phyloP scores from a whole-genome alignment of 2,329 filamentous ascomycete genomes.

The Escovopsis sp. region DNA sequence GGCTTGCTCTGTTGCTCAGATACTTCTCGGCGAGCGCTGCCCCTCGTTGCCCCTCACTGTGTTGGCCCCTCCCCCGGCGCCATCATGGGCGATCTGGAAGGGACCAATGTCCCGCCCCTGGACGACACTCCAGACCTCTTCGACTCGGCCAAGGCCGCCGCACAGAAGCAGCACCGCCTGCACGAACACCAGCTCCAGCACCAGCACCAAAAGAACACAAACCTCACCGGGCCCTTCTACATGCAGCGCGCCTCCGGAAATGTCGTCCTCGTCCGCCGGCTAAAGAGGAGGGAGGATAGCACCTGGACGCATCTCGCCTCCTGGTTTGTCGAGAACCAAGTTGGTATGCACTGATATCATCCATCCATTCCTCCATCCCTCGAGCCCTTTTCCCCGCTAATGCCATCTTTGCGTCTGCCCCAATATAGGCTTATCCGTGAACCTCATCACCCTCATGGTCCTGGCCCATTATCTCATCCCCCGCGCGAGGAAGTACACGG shows the following conservation, averaged over 20 bases:
- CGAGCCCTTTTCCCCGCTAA: not conserved
- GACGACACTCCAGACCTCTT: too few species aligned
- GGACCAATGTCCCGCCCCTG: too few species aligned
- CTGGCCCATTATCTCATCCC: slow-evolving; percentile 75
- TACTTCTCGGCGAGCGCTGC: not conserved
- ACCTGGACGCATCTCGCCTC: slow-evolving; percentile 45
- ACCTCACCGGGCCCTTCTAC: slow-evolving; percentile 43
- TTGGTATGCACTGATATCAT: slow-evolving; percentile 41
- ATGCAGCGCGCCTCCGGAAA: slow-evolving; percentile 34
- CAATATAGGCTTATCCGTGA: slow-evolving; percentile 57
- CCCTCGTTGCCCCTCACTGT: not conserved
- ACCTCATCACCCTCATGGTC: slow-evolving; percentile 68
- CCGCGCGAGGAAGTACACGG: slow-evolving; percentile 61
- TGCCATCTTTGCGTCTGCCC: not conserved
- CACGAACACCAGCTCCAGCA: too few species aligned
- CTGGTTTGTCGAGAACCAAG: slow-evolving; percentile 67
- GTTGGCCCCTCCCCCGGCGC: not conserved
- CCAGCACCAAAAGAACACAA: slow-evolving; percentile 19
- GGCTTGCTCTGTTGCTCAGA: not conserved
- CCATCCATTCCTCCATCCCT: slow-evolving; percentile 4
- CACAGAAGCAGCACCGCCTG: slow-evolving; percentile 6
- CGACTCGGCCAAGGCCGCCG: too few species aligned
- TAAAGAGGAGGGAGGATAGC: slow-evolving; percentile 48
- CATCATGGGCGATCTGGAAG: slow-evolving; percentile 4
- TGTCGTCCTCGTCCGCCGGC: slow-evolving; percentile 38